Base-by-base conservation (phyloP, 306 rosid genomes). In the Abrus pulchellus region DNA sequence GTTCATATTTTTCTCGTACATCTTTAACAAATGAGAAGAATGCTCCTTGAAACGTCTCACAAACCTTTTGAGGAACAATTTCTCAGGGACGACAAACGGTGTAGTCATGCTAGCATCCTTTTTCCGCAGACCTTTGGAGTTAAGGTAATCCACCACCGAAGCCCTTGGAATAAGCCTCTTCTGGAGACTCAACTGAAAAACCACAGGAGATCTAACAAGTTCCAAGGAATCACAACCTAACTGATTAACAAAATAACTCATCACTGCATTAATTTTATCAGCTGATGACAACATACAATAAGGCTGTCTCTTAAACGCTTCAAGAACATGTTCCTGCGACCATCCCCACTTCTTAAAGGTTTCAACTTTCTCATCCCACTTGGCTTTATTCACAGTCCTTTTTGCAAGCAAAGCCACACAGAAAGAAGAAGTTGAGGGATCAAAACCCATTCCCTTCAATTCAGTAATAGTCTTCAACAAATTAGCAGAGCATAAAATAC, bases 271-370 rank as follows among this genome's bases (percentile, higher is more conserved):
- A 6, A 90, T 76, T 70, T 90, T 89, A 29, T 82, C 75, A 54
- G 53, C 62, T 0, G 89, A 88, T 2, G 27, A 1, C 40, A 33
- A 10, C 87, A 90, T 80, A 68, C 82, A 83, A 3, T 57, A 20
- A 1, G 97, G 95, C 3, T 36, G 36, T 83, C 3, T 85, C 61
- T 34, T 30, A 68, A 89, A 90, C 3, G 89, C 90, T 10, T 34
- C 9, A 2, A 44, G 32, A 20, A 82, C 52, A 4, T 76, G 80
- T 6, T 86, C 90, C 11, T 90, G 86, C 3, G 87, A 69, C 86
- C 85, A 92, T 12, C 95, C 97, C 93, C 92, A 92, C 33, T 36
- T 85, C 77, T 70, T 89, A 40, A 9, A 92, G 38, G 44, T 52
- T 3, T 68, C 68, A 6, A 88, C 64, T 67, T 86, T 90, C 3